These are phyloP conservation scores for Phyllosticta ampelicida DNA, from an alignment of 2,329 filamentous ascomycete genomes.

Conservation along the genomic window DNA sequence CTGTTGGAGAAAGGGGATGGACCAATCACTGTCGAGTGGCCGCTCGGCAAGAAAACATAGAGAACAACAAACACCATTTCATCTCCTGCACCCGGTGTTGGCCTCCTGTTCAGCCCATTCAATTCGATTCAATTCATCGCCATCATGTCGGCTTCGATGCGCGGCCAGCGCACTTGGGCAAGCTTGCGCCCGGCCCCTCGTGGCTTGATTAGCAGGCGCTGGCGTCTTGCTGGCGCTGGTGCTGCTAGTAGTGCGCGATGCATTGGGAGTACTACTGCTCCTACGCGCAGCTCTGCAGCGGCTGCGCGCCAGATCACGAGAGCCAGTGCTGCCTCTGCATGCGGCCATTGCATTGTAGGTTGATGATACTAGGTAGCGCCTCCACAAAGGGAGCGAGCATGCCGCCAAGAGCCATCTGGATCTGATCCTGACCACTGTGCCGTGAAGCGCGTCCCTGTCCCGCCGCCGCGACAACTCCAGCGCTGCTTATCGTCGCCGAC, in stretches of 20 bases:
- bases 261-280: not conserved
- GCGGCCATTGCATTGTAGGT: not conserved
- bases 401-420: not conserved
- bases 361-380: not conserved
- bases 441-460: slow-evolving; percentile 3
- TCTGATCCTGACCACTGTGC: not conserved
- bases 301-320: not conserved
- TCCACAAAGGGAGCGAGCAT: not conserved
- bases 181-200: not conserved
- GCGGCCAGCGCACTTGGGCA: not conserved
- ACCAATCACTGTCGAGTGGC: not conserved
- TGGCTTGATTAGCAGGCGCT: not conserved
- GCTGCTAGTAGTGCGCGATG: not conserved
- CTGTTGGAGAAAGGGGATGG: not conserved
- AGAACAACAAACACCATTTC: not conserved
- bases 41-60: not conserved
- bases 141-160: not conserved
- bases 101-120: not conserved
- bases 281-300: not conserved
- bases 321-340: not conserved
- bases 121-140: not conserved
- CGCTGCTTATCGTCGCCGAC: too few species aligned
- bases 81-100: not conserved
- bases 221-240: not conserved
- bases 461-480: slow-evolving; percentile 2